phyloP scores from a whole-genome alignment of 176 grass and related monocot genomes.

The Zoysia pacifica region DNA sequence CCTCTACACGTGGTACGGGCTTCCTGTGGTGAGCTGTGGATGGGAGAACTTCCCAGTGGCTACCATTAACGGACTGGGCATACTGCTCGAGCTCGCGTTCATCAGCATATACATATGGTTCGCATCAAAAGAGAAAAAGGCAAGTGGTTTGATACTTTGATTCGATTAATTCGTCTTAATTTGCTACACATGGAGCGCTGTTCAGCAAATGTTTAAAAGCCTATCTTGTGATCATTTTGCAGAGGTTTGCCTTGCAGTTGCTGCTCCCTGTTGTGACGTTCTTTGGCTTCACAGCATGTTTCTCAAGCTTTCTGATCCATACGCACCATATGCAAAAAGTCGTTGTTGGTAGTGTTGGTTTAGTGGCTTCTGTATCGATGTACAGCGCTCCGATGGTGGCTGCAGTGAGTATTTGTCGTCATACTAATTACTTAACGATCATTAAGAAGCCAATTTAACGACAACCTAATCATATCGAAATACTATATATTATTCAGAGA shows the following conservation, averaged over 20 bases:
- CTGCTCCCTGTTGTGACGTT: constrained; percentile 35
- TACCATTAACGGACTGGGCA: constrained; percentile 66
- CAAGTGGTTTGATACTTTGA: constrained; percentile 10
- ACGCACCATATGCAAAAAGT: constrained; percentile 50
- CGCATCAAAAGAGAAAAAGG: constrained; percentile 52
- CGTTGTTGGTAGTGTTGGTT: constrained; percentile 58
- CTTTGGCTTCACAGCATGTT: constrained; percentile 41
- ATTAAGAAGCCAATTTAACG: too few relatives aligned
- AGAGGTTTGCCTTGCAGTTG: constrained; percentile 57
- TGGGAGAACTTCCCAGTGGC: constrained; percentile 56
- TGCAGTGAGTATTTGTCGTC: constrained; percentile 40
- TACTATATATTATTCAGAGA: too few relatives aligned
- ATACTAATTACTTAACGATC: too few relatives aligned
- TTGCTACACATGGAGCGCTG: not conserved
- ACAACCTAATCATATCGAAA: too few relatives aligned
- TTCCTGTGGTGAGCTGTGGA: constrained; percentile 61
- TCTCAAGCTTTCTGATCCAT: constrained; percentile 39
- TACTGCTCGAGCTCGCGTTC: constrained; percentile 60
- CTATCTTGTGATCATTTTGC: not conserved
- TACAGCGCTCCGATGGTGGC: constrained; percentile 67
- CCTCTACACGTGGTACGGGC: constrained; percentile 71
- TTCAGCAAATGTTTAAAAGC: not conserved
- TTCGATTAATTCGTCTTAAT: too few relatives aligned
- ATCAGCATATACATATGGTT: constrained; percentile 62
- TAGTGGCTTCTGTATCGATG: constrained; percentile 74